Base-by-base conservation (phyloP, 352 stramenopile genomes). In the Plasmopara viticola region DNA sequence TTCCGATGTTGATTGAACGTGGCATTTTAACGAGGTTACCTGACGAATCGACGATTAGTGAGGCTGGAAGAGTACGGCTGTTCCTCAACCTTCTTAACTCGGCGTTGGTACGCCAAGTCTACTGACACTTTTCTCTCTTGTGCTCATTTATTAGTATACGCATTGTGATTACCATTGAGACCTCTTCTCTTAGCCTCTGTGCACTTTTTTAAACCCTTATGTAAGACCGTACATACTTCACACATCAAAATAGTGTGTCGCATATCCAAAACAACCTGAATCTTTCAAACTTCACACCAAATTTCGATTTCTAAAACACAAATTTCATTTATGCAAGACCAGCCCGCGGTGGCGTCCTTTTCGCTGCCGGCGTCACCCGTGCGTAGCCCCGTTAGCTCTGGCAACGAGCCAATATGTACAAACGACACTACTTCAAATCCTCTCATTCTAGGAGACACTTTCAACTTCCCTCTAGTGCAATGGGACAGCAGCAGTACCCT, bases 1-100 rank as follows among this genome's bases (percentile, higher is more conserved):
- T 54, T 78, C 78, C 4, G 84, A 94, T 48, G 84, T 92, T 57
- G 82, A 92, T 50, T 94, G 86, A 65, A 15, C 6, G 52, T 20
- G 15, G 37, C 37, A 17, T 17, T 18, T 17, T 17, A 41, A 41
- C 20, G 1, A 25, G 20, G 20, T 25, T 3, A 3, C 3, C 20
- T 25, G 20, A 25, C 20, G 20, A 25, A 25, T 25, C 20, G n/a
- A n/a, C 20, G 20, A 25, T 25, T 25, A 25, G 20, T 25, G 20
- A 25, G 3, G 20, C 20, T 1, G 1, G 3, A 25, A 25, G 20
- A 25, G 20, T 25, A 25, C 20, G 20, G 20, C 20, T 25, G 20
- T 3, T 25, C 20, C 3, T 25, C 3, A 3, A 25, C 20, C 20
- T 25, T 25, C 1, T 25, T 25, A n/a, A n/a, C n/a, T 25, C 20